Conservation (phyloP, 2,329 filamentous ascomycete species). For the Clonostachys byssicola region DNA sequence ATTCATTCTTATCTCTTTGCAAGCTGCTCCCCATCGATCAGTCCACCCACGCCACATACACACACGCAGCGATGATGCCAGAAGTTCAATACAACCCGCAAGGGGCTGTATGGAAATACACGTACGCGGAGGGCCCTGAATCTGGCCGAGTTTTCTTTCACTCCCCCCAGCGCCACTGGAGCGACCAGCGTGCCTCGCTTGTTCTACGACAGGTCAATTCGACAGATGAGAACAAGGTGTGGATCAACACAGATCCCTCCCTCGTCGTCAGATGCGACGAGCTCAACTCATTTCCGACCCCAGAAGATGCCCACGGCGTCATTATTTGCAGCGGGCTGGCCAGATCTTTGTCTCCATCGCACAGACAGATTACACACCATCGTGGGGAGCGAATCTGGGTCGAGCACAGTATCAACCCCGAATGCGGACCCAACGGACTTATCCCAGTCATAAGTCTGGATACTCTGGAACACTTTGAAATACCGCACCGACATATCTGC, state of each 20-base stretch:
- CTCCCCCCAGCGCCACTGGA: conserved; percentile 1
- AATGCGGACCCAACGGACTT: background rate
- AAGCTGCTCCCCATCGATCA: too few relatives aligned
- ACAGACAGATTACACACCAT: background rate
- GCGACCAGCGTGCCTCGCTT: background rate
- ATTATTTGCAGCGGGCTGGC: background rate
- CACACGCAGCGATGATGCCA: background rate
- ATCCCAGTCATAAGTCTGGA: conserved; percentile 3
- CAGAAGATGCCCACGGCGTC: conserved; percentile 1
- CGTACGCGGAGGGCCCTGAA: background rate
- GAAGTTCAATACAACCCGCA: conserved; percentile 1
- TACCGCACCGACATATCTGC: background rate
- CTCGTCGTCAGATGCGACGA: background rate
- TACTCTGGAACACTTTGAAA: background rate
- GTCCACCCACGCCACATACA: too few relatives aligned
- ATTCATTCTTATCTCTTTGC: too few relatives aligned
- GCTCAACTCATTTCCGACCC: background rate
- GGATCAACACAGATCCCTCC: conserved; percentile 1
- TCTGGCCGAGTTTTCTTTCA: background rate
- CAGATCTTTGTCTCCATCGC: background rate
- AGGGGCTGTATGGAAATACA: conserved; percentile 1
- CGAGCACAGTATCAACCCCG: background rate
- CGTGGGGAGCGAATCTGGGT: conserved; percentile 3
- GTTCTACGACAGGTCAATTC: conserved; percentile 1
- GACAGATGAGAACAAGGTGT: background rate